Percentiles rank a stretch among this genome's conserved stretches.
Evolutionary conservation across 2,329 filamentous ascomycete species (phyloP).

Genomic region (Diaporthe citrichinensis): DNA sequence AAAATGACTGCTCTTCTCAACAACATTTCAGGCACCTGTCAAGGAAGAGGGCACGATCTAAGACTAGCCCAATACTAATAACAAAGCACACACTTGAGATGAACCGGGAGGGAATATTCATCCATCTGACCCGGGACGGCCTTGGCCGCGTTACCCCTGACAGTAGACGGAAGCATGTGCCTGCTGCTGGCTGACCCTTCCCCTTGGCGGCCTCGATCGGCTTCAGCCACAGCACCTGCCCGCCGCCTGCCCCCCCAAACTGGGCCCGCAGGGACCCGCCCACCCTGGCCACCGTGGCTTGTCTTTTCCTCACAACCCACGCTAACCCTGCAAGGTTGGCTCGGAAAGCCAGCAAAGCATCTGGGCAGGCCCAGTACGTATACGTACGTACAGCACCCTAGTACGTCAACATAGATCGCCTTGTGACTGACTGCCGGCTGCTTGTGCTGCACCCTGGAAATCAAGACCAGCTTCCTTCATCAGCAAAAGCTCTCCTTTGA

Average conservation of each 20-base stretch:
- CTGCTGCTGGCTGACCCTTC: neutral
- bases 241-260: neutral
- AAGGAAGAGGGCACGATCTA: neutral
- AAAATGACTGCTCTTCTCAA: neutral
- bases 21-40: neutral
- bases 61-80: neutral
- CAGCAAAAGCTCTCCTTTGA: slow-evolving; percentile 3
- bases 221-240: slow-evolving; percentile 19
- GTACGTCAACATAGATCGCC: slow-evolving; percentile 32
- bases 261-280: neutral
- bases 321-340: slow-evolving; percentile 32
- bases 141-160: slow-evolving; percentile 18
- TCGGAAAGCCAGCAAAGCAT: slow-evolving; percentile 33
- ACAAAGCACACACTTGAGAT: neutral
- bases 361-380: slow-evolving; percentile 22
- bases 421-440: slow-evolving; percentile 34
- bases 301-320: slow-evolving; percentile 17
- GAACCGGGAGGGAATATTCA: slow-evolving; percentile 2
- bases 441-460: slow-evolving; percentile 23
- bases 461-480: slow-evolving; percentile 29
- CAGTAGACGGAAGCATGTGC: slow-evolving; percentile 4
- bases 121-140: slow-evolving; percentile 21
- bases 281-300: slow-evolving; percentile 17
- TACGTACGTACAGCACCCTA: slow-evolving; percentile 25
- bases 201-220: neutral